Evolutionary conservation across 805 yeast genomes (phyloP).

Genomic region (Candida morakotiae): DNA sequence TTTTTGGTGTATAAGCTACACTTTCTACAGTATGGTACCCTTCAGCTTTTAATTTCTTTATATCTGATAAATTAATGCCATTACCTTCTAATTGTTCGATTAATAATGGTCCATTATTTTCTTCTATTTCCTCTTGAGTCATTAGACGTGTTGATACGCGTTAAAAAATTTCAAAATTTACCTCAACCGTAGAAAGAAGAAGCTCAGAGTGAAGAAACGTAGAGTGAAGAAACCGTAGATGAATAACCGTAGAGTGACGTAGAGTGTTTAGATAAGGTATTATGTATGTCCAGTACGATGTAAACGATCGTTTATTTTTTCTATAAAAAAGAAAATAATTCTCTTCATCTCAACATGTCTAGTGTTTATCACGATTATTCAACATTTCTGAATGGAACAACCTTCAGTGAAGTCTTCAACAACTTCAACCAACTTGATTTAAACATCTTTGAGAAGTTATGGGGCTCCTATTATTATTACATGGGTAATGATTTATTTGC

Average conservation of each 20-base stretch:
- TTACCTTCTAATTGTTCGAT: slow-evolving; percentile 61
- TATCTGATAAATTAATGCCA: slow-evolving; percentile 78
- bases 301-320: background rate
- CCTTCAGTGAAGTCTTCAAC: slow-evolving; percentile 23
- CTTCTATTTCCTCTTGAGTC: slow-evolving; percentile 14
- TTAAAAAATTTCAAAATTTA: no score
- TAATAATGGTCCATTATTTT: slow-evolving; percentile 40
- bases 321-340: background rate
- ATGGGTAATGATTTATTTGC: slow-evolving; percentile 54
- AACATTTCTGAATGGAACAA: slow-evolving; percentile 26
- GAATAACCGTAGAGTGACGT: no score
- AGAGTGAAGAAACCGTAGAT: no score
- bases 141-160: slow-evolving; percentile 4
- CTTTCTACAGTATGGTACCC: slow-evolving; percentile 90
- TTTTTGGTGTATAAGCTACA: slow-evolving; percentile 88
- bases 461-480: slow-evolving; percentile 56
- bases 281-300: no score
- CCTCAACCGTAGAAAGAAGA: no score
- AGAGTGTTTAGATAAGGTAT: no score
- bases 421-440: slow-evolving; percentile 28
- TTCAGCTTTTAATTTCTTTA: slow-evolving; percentile 73
- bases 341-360: slow-evolving; percentile 1
- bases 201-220: no score
- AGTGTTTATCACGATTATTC: slow-evolving; percentile 32
- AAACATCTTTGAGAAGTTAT: slow-evolving; percentile 40